Evolutionary conservation across 108 stramenopile species (phyloP).

Genomic region (Cyclotella cryptica): DNA sequence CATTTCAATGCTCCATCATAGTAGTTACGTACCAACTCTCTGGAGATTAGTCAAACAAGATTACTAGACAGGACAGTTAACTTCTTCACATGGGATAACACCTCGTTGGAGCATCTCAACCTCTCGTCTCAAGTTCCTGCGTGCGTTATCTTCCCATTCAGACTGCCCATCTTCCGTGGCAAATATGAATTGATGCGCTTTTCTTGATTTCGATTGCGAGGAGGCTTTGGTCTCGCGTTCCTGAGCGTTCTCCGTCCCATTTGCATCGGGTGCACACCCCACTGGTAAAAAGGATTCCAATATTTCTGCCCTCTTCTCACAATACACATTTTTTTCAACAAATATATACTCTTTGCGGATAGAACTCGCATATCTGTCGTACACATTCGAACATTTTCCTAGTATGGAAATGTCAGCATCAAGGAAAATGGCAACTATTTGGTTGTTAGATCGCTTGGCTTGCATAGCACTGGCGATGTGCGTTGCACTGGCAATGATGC

Average conservation of each 20-base stretch:
- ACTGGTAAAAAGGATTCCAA: slow-evolving; percentile 62
- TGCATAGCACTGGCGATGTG: slow-evolving; percentile 33
- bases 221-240: slow-evolving; percentile 30
- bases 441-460: slow-evolving; percentile 32
- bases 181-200: slow-evolving; percentile 55
- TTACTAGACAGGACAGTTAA: not conserved
- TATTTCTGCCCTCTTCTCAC: slow-evolving; percentile 74
- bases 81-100: slow-evolving; percentile 51
- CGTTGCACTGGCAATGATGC: slow-evolving; percentile 51
- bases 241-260: slow-evolving; percentile 35
- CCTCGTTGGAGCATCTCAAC: slow-evolving; percentile 63
- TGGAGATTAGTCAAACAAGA: too few relatives aligned
- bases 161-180: slow-evolving; percentile 53
- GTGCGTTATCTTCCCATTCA: slow-evolving; percentile 63
- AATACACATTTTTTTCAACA: slow-evolving; percentile 69
- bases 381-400: slow-evolving; percentile 60
- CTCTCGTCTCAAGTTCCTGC: slow-evolving; percentile 66
- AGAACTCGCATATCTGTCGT: slow-evolving; percentile 68
- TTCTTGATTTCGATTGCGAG: slow-evolving; percentile 38
- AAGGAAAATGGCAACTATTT: slow-evolving; percentile 58
- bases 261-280: not conserved
- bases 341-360: slow-evolving; percentile 80
- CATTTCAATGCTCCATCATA: too few relatives aligned
- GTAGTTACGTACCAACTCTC: too few relatives aligned
- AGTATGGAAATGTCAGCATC: slow-evolving; percentile 88